Conservation (phyloP, 1,284 basidiomycete genomes). For the Anthracocystis panici-leucophaei region DNA sequence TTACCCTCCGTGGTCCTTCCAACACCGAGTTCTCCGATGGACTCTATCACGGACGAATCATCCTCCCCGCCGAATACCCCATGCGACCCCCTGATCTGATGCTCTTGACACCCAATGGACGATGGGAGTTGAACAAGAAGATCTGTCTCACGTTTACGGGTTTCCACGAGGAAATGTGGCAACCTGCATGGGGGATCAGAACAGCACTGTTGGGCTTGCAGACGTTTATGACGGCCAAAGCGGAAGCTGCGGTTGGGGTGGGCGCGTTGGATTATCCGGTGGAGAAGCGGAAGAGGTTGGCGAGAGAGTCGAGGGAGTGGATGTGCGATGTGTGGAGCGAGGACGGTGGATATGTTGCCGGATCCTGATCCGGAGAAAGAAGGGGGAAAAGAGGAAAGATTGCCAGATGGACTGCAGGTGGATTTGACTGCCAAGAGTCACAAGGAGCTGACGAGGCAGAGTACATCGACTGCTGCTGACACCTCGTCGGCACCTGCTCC, state of each 20-base stretch:
- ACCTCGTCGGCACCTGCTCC: constrained; percentile 4
- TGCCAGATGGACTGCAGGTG: constrained; percentile 39
- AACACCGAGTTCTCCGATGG: constrained; percentile 67
- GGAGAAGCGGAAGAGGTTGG: constrained; percentile 81
- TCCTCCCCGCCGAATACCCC: constrained; percentile 91
- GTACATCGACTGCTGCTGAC: neutral
- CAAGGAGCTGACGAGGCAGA: constrained; percentile 1
- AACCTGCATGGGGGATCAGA: constrained; percentile 96
- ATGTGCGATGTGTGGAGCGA: constrained; percentile 45
- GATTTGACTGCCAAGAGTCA: constrained; percentile 25
- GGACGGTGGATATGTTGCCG: constrained; percentile 45
- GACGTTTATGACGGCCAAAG: constrained; percentile 66
- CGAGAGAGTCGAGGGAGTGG: constrained; percentile 48
- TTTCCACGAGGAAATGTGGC: constrained; percentile 81
- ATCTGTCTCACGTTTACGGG: constrained; percentile 73
- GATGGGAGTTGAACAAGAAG: constrained; percentile 94
- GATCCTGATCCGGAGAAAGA: constrained; percentile 22
- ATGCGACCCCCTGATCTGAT: constrained; percentile 93
- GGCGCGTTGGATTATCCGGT: constrained; percentile 91
- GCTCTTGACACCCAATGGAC: constrained; percentile 92
- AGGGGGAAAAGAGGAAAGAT: constrained; percentile 2
- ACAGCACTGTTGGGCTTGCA: constrained; percentile 76
- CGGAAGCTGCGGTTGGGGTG: constrained; percentile 84
- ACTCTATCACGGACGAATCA: constrained; percentile 87
- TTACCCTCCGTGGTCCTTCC: constrained; percentile 86